A percentile compares a stretch with the other conserved stretches of the same genome.
These are phyloP conservation scores for Linderina pennispora DNA, from an alignment of 192 early-diverging fungal genomes.

Conservation along the genomic window DNA sequence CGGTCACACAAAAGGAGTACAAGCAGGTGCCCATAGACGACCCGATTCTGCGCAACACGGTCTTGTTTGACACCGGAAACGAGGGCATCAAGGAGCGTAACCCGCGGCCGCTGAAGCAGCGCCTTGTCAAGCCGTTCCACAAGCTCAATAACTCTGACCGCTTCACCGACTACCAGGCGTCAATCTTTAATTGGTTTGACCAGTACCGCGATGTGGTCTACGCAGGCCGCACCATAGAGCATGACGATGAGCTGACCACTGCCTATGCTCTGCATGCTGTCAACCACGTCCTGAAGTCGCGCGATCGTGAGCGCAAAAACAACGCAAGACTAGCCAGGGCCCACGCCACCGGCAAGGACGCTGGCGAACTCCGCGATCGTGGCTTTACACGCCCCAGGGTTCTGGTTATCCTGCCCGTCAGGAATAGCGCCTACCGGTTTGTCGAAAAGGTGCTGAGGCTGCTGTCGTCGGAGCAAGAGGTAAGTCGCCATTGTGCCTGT, in stretches of 20 bases:
- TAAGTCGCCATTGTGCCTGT: no score
- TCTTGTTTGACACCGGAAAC: constrained; percentile 20
- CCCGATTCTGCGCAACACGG: constrained; percentile 22
- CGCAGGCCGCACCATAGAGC: constrained; percentile 52
- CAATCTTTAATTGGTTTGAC: constrained; percentile 58
- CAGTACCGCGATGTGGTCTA: constrained; percentile 76
- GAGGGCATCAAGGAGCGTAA: constrained; percentile 14
- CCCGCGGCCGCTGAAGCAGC: constrained; percentile 21
- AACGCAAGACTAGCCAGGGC: constrained; percentile 64
- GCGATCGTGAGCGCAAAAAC: constrained; percentile 63
- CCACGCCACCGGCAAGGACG: constrained; percentile 49
- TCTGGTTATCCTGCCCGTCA: constrained; percentile 83
- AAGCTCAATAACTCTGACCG: constrained; percentile 23
- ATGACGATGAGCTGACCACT: constrained; percentile 63
- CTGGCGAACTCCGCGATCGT: constrained; percentile 84
- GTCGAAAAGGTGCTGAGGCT: constrained; percentile 70
- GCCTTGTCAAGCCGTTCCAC: constrained; percentile 25
- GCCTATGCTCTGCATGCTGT: constrained; percentile 77
- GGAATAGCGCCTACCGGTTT: constrained; percentile 74
- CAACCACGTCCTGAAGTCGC: constrained; percentile 85
- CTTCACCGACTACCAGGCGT: constrained; percentile 48
- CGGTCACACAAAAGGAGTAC: constrained; percentile 38
- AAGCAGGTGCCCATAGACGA: constrained; percentile 22
- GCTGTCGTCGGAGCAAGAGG: constrained; percentile 70
- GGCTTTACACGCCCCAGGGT: constrained; percentile 93